Percentiles rank a stretch among this genome's conserved stretches.
Evolutionary conservation across 176 grass and related monocot genomes (phyloP).

Genomic region (Tillandsia leiboldiana): DNA sequence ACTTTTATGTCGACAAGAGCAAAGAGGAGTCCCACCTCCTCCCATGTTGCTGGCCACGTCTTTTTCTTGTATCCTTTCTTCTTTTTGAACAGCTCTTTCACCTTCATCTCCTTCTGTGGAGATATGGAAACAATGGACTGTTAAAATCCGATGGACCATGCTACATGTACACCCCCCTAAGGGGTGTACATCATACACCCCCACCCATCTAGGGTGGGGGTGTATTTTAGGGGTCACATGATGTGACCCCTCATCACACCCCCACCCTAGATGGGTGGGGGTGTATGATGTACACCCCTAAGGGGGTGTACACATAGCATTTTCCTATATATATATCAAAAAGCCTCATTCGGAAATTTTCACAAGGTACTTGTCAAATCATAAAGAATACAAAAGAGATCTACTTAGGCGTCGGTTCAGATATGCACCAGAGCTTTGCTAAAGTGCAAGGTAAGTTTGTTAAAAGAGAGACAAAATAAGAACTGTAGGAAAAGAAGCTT

Average conservation of each 20-base stretch:
- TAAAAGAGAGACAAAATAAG: too few relatives aligned
- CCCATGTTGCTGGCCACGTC: slow-evolving; percentile 53
- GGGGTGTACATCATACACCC: too few relatives aligned
- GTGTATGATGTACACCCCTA: too few relatives aligned
- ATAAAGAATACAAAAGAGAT: not conserved
- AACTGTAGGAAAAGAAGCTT: not conserved
- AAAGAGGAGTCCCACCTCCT: slow-evolving; percentile 88
- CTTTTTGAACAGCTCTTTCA: slow-evolving; percentile 92
- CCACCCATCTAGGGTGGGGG: too few relatives aligned
- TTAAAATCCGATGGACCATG: not conserved
- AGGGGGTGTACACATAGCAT: too few relatives aligned
- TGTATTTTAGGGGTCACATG: too few relatives aligned
- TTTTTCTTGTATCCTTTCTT: slow-evolving; percentile 74
- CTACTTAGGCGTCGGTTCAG: too few relatives aligned
- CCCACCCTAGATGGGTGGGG: too few relatives aligned
- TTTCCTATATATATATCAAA: not conserved
- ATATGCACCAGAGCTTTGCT: too few relatives aligned
- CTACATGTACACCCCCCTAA: too few relatives aligned
- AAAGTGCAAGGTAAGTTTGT: too few relatives aligned
- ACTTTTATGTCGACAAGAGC: slow-evolving; percentile 87
- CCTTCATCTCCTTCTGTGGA: slow-evolving; percentile 75
- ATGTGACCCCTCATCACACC: too few relatives aligned
- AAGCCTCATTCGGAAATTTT: not conserved
- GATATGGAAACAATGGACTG: slow-evolving; percentile 2
- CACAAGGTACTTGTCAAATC: not conserved